Percentiles rank a stretch among this genome's conserved stretches.
phyloP scores from a whole-genome alignment of 2,329 filamentous ascomycete genomes.

The Hypoxylon sp. region DNA sequence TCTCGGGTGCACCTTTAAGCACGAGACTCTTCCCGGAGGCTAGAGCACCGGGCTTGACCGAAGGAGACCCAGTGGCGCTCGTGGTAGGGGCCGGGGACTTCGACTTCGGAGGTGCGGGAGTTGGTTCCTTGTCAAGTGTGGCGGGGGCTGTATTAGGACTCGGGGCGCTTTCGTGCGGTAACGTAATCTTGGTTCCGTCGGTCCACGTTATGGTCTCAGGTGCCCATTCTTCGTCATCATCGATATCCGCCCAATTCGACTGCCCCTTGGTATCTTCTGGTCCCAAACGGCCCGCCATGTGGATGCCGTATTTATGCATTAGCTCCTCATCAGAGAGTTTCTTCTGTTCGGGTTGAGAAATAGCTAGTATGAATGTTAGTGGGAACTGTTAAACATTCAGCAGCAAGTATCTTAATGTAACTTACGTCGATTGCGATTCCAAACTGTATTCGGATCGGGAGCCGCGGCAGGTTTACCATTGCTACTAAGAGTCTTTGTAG shows the following conservation, averaged over 20 bases:
- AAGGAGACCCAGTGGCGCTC: constrained; percentile 56
- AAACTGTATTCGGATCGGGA: constrained; percentile 82
- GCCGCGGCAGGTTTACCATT: constrained; percentile 72
- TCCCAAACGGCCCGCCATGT: constrained; percentile 83
- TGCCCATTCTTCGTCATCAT: constrained; percentile 90
- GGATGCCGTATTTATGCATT: constrained; percentile 86
- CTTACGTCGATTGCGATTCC: constrained; percentile 91
- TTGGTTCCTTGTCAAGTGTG: constrained; percentile 58
- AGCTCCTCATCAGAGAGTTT: constrained; percentile 90
- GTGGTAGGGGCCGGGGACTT: constrained; percentile 60
- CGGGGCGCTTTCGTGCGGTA: constrained; percentile 70
- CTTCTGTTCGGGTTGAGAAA: constrained; percentile 78
- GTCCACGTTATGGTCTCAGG: constrained; percentile 90
- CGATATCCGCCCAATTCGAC: constrained; percentile 90
- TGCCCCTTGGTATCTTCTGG: constrained; percentile 81
- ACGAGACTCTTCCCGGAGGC: constrained; percentile 73
- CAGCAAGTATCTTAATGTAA: constrained; percentile 10
- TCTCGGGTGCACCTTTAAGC: constrained; percentile 77
- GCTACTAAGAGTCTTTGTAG: constrained; percentile 63
- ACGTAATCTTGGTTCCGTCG: constrained; percentile 86
- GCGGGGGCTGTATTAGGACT: constrained; percentile 50
- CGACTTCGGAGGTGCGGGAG: constrained; percentile 58
- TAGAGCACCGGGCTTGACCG: constrained; percentile 63
- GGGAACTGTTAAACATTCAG: constrained; percentile 30
- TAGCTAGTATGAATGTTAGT: constrained; percentile 62